phyloP scores from a whole-genome alignment of 2,329 filamentous ascomycete genomes.

The Rutstroemia sydowiana region DNA sequence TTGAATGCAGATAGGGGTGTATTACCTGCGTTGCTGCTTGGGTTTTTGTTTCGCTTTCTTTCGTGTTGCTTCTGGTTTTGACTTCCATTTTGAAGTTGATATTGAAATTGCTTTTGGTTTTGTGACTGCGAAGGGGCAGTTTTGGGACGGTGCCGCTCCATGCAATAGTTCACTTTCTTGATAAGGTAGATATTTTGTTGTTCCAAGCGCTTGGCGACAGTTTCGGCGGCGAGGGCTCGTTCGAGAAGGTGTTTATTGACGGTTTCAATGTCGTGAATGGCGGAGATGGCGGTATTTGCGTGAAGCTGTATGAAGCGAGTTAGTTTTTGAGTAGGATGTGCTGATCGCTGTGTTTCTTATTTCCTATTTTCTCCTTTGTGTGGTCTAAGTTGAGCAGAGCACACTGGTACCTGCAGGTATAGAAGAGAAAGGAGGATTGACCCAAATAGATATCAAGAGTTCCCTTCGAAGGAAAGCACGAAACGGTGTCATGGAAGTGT shows the following conservation, averaged over 20 bases:
- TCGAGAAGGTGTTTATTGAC: constrained; percentile 8
- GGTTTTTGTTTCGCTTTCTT: no score
- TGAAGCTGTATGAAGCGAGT: neutral
- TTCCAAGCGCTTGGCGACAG: constrained; percentile 18
- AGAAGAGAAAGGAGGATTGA: no score
- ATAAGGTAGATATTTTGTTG: constrained; percentile 21
- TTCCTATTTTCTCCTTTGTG: no score
- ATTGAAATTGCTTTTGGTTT: neutral
- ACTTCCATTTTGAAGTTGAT: neutral
- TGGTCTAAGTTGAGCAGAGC: no score
- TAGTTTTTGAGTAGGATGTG: neutral
- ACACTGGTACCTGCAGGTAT: no score
- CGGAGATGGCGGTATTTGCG: constrained; percentile 3
- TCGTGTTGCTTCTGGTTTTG: no score
- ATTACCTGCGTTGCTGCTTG: neutral
- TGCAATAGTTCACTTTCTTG: constrained; percentile 17
- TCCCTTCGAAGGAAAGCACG: no score
- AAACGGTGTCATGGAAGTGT: no score
- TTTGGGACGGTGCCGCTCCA: constrained; percentile 14
- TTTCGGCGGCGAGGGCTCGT: constrained; percentile 20
- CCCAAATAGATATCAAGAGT: no score
- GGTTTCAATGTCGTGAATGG: constrained; percentile 10
- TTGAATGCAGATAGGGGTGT: constrained; percentile 21
- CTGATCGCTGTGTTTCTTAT: no score
- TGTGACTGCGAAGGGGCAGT: constrained; percentile 15